phyloP scores from a whole-genome alignment of 306 rosid genomes.

The Lupinus albus region DNA sequence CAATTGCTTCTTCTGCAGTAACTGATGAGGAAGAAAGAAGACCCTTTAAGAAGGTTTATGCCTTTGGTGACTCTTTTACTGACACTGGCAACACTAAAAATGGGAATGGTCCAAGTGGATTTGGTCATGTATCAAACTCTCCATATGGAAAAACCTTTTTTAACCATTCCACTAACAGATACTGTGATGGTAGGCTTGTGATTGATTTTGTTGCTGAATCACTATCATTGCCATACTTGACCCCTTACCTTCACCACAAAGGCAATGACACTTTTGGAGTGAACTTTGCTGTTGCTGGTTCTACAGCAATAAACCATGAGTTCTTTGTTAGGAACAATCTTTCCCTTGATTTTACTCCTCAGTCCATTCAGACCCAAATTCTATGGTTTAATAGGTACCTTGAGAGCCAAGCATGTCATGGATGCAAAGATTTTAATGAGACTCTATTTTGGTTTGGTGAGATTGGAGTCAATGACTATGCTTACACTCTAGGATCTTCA shows the following conservation, averaged over 20 bases:
- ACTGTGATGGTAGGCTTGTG: slow-evolving; percentile 88
- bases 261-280: slow-evolving; percentile 58
- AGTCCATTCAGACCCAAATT: slow-evolving; percentile 76
- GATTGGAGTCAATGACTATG: slow-evolving; percentile 96
- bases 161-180: slow-evolving; percentile 81
- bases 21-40: slow-evolving; percentile 32
- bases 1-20: slow-evolving; percentile 32
- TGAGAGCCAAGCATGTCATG: slow-evolving; percentile 50
- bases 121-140: slow-evolving; percentile 71
- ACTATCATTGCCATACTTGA: slow-evolving; percentile 67
- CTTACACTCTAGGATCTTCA: slow-evolving; percentile 76
- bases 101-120: slow-evolving; percentile 70
- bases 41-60: slow-evolving; percentile 73
- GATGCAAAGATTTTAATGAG: slow-evolving; percentile 57
- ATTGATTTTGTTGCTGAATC: slow-evolving; percentile 81
- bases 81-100: slow-evolving; percentile 92
- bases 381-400: slow-evolving; percentile 74
- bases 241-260: slow-evolving; percentile 55
- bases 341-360: slow-evolving; percentile 67
- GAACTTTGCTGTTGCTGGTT: slow-evolving; percentile 91
- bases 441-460: slow-evolving; percentile 93
- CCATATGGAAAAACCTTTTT: slow-evolving; percentile 86
- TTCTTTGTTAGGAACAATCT: slow-evolving; percentile 84
- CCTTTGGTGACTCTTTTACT: slow-evolving; percentile 91
- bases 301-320: slow-evolving; percentile 74